Base-by-base conservation (phyloP, 345 rosid species). In the Cochlearia excelsa region DNA sequence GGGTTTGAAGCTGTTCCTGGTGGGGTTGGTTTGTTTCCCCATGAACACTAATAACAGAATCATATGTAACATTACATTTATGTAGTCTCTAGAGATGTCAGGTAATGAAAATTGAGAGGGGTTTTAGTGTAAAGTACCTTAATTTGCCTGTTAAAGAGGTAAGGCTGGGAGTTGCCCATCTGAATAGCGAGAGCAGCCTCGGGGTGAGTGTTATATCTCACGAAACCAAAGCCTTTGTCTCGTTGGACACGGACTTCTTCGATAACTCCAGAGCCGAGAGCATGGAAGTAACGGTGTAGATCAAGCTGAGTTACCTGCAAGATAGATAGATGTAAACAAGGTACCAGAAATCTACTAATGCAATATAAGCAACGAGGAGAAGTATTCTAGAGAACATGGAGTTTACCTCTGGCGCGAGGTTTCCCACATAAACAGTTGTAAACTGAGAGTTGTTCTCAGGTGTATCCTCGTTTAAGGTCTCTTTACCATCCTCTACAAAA, bases 371-470 rank as follows among this genome's bases (percentile, higher is more conserved):
- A 16, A 16, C 23, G 0, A 16, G 23, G 23, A 16, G 23, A 16
- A 16, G 23, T 16, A 16, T 16, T 16, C 23, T 16, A 16, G 23
- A 16, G 23, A 16, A 16, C 23, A 16, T 16, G 23, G 23, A 16
- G 23, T 79, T 73, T 66, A 61, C 99, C 94, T 93, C 94, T 2
- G 94, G 86, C 49, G 95, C 87, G 64, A 93, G 88, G 77, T 89
- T 93, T 58, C 99, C 99, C 56, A 89, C 95, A 66, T 89, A 93
- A 39, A 93, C 99, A 72, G 99, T 93, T 30, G 97, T 93, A 68
- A 79, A 89, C 62, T 83, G 97, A 53, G 91, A 84, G 73, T 89
- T 93, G 69, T 85, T 89, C 65, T 93, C 99, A 30, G 94, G 95
- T 67, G 94, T 85, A 59, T 93, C 99, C 51, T 23, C 81, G 49